Evolutionary conservation across 805 yeast species (phyloP), one percentile per base, ranked within the genome.

Genomic region (Torulaspora microellipsoides): DNA sequence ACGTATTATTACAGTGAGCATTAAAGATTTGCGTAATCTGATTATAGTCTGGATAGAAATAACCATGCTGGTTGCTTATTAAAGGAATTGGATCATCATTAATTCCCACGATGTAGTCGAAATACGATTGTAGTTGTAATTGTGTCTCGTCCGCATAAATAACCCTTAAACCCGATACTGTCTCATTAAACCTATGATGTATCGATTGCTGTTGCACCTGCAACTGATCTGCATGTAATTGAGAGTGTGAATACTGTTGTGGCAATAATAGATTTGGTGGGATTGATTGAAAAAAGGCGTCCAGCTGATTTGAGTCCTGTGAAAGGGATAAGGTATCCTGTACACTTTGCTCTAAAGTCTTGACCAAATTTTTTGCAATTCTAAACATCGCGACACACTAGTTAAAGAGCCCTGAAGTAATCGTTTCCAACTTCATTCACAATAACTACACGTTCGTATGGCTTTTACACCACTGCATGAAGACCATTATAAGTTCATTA

Each of bases 61-160:
- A 59, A 14, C 68, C 63, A 33, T 66, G 59, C 20, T 65, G 65
- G 30, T 62, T 60, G 46, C 64, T 52, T 13, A 59, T 45, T 25
- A 70, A 51, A 13, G 72, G 69, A 15, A 80, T 55, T 14, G 83
- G 85, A 50, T 77, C 82, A 35, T 85, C 87, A 54, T 91, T 86
- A 44, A 89, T 69, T 1, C 85, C 83, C n/a, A 88, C 73, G 29
- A 91, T 78, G 60, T 75, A 91, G 61, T 91, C 99, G 58, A 91
- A 93, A 78, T 87, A 84, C 8, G 93, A 73, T 64, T 89, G 95
- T 25, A 93, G 61, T 2, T 84, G 85, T 17, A 71, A 67, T 25
- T 66, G 70, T 7, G 65, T 62, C 12, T 76, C 83, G 11, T 67
- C 64, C 0, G 84, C 76, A 41, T 64, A 66, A 1, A 84, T 55